Evolutionary conservation across 345 rosid genomes (phyloP), one percentile per base, ranked within the genome.

Genomic region (Trapa bicornis): DNA sequence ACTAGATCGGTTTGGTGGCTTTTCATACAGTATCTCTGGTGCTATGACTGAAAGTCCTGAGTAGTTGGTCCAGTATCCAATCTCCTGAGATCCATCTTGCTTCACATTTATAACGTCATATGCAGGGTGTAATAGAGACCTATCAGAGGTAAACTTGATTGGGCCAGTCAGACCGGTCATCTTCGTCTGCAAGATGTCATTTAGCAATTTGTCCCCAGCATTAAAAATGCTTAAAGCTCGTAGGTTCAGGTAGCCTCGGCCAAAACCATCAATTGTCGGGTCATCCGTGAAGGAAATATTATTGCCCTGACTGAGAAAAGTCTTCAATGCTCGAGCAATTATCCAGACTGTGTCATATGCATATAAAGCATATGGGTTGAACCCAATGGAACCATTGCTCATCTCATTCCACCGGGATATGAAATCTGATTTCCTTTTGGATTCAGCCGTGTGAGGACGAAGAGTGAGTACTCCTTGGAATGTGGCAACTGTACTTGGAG

Each of bases 261-360:
- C 80, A 47, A 84, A 17, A 39, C 68, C 71, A 47, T 50, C 77
- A 66, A 93, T 71, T 57, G 68, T 84, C 3, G 84, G 56, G 70
- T 87, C 87, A 64, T 80, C 81, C 7, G 97, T 84, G 78, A 93
- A 93, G 6, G 94, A 80, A 65, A 93, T 85, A 79, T 66, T 78
- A 67, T 82, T 80, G 43, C 97, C 89, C 15, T 78, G 85, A 72
- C 85, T 88, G 2, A 93, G 66, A 68, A 90, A 86, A 54, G 37
- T 53, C 72, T 86, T 90, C 37, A 88, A 62, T n/a, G 97, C 94
- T 68, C 58, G 77, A 74, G 97, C 98, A 69, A 93, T 72, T 71
- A 87, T 83, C 98, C 97, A 88, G 43, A 93, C 97, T 17, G 97
- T 85, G 67, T 93, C 97, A 74, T 90, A 93, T 15, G 96, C 96